Conservation (phyloP, 2,329 filamentous ascomycete species). For the Fusarium keratoplasticum region DNA sequence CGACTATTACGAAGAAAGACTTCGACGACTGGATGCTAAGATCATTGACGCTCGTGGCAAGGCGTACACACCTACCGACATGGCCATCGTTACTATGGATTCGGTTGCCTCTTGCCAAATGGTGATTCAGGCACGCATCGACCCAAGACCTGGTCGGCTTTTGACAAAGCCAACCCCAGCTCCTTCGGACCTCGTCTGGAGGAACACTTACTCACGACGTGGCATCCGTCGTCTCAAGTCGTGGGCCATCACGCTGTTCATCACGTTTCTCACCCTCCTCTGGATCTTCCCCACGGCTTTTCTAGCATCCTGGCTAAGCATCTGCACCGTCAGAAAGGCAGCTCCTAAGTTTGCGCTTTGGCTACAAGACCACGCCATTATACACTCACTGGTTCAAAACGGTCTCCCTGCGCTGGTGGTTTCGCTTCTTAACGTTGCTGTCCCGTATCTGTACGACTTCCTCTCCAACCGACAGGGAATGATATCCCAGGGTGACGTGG, state of each 20-base stretch:
- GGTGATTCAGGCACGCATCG: constrained; percentile 93
- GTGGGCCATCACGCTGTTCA: constrained; percentile 86
- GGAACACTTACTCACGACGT: constrained; percentile 87
- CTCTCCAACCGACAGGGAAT: constrained; percentile 92
- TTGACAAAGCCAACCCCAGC: constrained; percentile 88
- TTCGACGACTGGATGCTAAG: constrained; percentile 81
- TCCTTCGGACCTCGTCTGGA: constrained; percentile 94
- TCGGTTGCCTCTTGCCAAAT: constrained; percentile 93
- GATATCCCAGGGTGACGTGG: constrained; percentile 93
- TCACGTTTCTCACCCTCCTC: constrained; percentile 84
- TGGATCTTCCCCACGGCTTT: constrained; percentile 88
- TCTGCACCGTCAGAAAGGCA: constrained; percentile 81
- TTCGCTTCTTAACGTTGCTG: constrained; percentile 87
- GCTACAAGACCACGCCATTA: constrained; percentile 75
- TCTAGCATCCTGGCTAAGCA: constrained; percentile 82
- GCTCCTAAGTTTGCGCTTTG: constrained; percentile 76
- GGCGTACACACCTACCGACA: constrained; percentile 80
- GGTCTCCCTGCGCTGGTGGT: constrained; percentile 87
- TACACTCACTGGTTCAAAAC: constrained; percentile 84
- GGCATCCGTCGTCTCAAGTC: constrained; percentile 79
- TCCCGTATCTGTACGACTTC: constrained; percentile 95
- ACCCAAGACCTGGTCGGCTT: constrained; percentile 87
- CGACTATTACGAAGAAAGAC: constrained; percentile 90
- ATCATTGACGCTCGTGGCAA: constrained; percentile 78
- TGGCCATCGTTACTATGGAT: constrained; percentile 98